A percentile compares a stretch with the other conserved stretches of the same genome.
phyloP scores from a whole-genome alignment of 495 filamentous ascomycete genomes.

The Barbatosphaeria neglecta region DNA sequence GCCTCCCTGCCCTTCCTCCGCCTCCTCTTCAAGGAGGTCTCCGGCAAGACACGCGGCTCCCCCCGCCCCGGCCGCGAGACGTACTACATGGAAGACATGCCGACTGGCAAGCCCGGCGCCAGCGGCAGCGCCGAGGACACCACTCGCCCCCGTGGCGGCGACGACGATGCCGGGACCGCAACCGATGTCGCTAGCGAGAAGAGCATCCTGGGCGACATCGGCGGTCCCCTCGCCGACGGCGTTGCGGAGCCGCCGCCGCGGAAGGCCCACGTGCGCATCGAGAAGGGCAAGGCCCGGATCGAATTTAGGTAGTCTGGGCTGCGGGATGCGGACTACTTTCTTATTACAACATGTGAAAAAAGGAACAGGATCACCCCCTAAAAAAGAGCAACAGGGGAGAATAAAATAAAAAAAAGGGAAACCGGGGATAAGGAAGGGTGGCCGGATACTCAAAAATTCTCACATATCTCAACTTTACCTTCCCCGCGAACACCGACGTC shows the following conservation, averaged over 20 bases:
- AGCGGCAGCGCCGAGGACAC: not conserved
- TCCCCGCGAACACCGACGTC: too few species aligned
- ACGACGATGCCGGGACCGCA: constrained; percentile 11
- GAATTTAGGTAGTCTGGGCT: not conserved
- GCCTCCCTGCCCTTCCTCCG: constrained; percentile 17
- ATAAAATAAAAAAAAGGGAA: too few species aligned
- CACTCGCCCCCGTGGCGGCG: constrained; percentile 6
- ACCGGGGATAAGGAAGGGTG: too few species aligned
- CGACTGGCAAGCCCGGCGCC: not conserved
- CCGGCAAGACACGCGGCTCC: constrained; percentile 7
- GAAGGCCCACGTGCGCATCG: not conserved
- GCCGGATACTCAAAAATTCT: too few species aligned
- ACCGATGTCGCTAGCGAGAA: too few species aligned
- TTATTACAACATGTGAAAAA: too few species aligned
- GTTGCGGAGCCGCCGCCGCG: not conserved
- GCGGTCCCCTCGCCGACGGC: not conserved
- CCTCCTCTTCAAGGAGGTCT: constrained; percentile 13
- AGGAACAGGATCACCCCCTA: too few species aligned
- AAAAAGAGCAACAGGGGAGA: too few species aligned
- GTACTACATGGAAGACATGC: constrained; percentile 5
- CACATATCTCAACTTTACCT: too few species aligned
- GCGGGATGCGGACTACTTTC: too few species aligned
- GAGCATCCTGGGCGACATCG: constrained; percentile 9
- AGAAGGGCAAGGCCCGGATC: not conserved
- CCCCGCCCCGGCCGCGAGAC: constrained; percentile 8